A percentile compares a stretch with the other conserved stretches of the same genome.
Evolutionary conservation across 2,329 filamentous ascomycete genomes (phyloP).

Genomic region (Gnomoniopsis smithogilvyi): DNA sequence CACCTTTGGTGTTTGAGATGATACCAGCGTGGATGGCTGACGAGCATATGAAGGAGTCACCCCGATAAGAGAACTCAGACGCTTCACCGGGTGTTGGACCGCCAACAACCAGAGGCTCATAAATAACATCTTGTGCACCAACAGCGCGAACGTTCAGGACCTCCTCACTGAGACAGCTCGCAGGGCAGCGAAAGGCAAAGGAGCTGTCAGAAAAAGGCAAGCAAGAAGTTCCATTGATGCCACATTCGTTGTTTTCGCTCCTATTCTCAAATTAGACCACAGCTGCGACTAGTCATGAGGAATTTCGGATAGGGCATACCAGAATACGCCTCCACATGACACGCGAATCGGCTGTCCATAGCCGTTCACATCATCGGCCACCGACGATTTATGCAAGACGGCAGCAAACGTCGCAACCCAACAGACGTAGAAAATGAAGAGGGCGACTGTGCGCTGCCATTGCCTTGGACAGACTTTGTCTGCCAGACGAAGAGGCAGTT

Average conservation of each 20-base stretch:
- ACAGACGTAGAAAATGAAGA: constrained; percentile 15
- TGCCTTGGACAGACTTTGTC: constrained; percentile 8
- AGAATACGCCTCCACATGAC: constrained; percentile 11
- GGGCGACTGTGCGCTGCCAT: constrained; percentile 8
- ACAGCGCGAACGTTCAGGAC: constrained; percentile 15
- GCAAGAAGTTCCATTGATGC: constrained; percentile 12
- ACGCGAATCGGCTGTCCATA: constrained; percentile 9
- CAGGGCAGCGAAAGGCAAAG: constrained; percentile 15
- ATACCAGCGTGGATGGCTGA: constrained; percentile 15
- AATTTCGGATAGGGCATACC: not conserved
- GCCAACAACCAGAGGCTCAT: constrained; percentile 13
- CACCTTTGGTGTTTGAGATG: constrained; percentile 8
- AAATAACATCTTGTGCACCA: constrained; percentile 14
- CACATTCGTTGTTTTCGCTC: constrained; percentile 13
- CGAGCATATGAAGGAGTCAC: constrained; percentile 17
- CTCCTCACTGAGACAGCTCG: constrained; percentile 12
- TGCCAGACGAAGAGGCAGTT: constrained; percentile 13
- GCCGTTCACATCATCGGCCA: constrained; percentile 8
- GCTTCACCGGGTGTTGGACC: constrained; percentile 5
- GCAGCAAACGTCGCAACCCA: constrained; percentile 15
- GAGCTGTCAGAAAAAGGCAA: constrained; percentile 14
- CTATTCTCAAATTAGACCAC: constrained; percentile 8
- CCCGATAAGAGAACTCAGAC: constrained; percentile 9
- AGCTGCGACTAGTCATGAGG: not conserved
- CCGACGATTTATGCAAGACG: constrained; percentile 10